Percentiles rank a stretch among this genome's conserved stretches.
Evolutionary conservation across 1,139 yeast genomes (phyloP).

Genomic region (Arxiozyma bovina): DNA sequence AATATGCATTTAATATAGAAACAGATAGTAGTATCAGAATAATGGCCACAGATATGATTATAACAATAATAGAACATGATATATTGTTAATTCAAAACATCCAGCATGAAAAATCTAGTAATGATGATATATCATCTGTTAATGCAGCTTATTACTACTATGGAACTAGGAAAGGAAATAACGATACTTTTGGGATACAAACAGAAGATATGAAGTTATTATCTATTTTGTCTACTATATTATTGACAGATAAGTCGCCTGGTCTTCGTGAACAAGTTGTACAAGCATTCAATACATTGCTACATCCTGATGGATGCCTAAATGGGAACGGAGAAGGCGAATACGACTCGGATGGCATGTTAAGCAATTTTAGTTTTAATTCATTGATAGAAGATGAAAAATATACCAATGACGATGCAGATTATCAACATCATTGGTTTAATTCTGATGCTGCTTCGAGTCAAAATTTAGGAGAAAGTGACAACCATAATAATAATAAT

Average conservation of each 20-base stretch:
- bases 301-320: constrained; percentile 46
- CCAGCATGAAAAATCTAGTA: constrained; percentile 19
- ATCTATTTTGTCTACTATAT: constrained; percentile 49
- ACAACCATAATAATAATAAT: not conserved
- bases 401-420: not conserved
- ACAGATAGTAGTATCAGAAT: constrained; percentile 44
- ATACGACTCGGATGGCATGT: constrained; percentile 5
- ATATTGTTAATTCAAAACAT: constrained; percentile 50
- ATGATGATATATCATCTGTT: not conserved
- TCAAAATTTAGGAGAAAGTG: not conserved
- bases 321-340: constrained; percentile 13
- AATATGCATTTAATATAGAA: constrained; percentile 61
- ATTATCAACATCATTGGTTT: not conserved
- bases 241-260: constrained; percentile 55
- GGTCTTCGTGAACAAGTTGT: constrained; percentile 76
- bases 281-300: constrained; percentile 67
- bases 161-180: not conserved
- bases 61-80: constrained; percentile 78
- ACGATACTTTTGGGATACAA: not conserved
- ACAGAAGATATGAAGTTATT: constrained; percentile 50
- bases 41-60: constrained; percentile 73
- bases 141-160: not conserved
- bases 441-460: not conserved
- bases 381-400: constrained; percentile 7
- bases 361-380: constrained; percentile 11